These are phyloP conservation scores for Stereocaulon alpinum DNA, from an alignment of 495 filamentous ascomycete genomes.

Conservation along the genomic window DNA sequence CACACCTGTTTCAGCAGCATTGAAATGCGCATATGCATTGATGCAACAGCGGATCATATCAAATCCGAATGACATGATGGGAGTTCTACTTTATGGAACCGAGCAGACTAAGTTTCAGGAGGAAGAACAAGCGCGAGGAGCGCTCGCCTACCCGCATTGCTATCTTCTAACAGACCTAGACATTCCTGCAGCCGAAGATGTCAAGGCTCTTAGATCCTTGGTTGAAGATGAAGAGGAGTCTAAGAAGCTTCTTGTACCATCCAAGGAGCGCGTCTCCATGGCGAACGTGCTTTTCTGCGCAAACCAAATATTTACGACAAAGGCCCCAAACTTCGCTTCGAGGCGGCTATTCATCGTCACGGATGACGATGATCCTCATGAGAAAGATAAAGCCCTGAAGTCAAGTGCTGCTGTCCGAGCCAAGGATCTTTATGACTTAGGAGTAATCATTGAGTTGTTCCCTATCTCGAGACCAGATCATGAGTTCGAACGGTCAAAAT, in stretches of 20 bases:
- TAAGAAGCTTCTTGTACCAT: conserved; percentile 53
- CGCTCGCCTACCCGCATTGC: conserved; percentile 74
- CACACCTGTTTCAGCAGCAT: conserved; percentile 64
- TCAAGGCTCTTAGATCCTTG: conserved; percentile 63
- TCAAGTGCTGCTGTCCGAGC: conserved; percentile 75
- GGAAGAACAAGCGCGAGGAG: conserved; percentile 48
- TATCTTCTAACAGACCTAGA: conserved; percentile 87
- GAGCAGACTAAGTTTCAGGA: conserved; percentile 72
- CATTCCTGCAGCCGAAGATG: conserved; percentile 74
- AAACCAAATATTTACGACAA: conserved; percentile 94
- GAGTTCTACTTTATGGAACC: conserved; percentile 88
- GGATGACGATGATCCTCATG: conserved; percentile 84
- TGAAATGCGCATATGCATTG: conserved; percentile 88
- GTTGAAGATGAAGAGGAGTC: conserved; percentile 64
- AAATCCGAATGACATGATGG: conserved; percentile 95
- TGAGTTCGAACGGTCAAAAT: conserved; percentile 74
- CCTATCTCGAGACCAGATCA: conserved; percentile 67
- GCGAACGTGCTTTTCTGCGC: conserved; percentile 86
- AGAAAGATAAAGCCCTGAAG: conserved; percentile 53
- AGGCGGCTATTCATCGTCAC: conserved; percentile 90
- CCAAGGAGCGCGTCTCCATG: conserved; percentile 65
- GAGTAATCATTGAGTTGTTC: conserved; percentile 87
- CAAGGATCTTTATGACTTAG: conserved; percentile 91
- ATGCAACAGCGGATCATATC: conserved; percentile 99
- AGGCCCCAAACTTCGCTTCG: conserved; percentile 87